A percentile compares a stretch with the other conserved stretches of the same genome.
Evolutionary conservation across 192 early-diverging fungal genomes (phyloP).

Genomic region (Podila clonocystis): DNA sequence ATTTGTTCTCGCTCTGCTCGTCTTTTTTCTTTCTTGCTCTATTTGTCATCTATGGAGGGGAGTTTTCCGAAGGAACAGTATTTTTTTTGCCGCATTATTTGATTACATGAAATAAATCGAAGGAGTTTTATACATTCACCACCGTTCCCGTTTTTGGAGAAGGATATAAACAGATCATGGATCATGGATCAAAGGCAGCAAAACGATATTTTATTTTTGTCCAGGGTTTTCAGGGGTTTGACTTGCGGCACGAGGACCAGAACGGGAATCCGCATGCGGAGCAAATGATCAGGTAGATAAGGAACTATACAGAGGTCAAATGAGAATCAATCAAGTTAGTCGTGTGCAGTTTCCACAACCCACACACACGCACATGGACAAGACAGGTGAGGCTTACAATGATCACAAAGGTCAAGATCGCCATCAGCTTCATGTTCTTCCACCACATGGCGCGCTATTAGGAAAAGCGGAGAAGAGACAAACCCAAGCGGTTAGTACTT

Average conservation of each 20-base stretch:
- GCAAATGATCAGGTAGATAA: conserved; percentile 80
- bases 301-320: conserved; percentile 55
- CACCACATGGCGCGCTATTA: conserved; percentile 87
- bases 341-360: neutral
- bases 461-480: conserved; percentile 1
- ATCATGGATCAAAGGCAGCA: neutral
- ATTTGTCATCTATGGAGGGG: neutral
- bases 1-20: neutral
- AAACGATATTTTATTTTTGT: conserved; percentile 1
- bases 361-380: neutral
- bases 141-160: neutral
- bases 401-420: conserved; percentile 66
- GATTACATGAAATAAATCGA: neutral
- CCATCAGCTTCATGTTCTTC: conserved; percentile 91
- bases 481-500: neutral
- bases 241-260: conserved; percentile 38
- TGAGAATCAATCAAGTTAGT: neutral
- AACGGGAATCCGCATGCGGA: conserved; percentile 84
- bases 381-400: conserved; percentile 52
- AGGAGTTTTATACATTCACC: conserved; percentile 2
- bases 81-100: conserved; percentile 2
- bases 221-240: neutral
- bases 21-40: conserved; percentile 11
- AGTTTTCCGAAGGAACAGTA: neutral
- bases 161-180: neutral